These are phyloP conservation scores for Rutstroemia sp. DNA, from an alignment of 2,329 filamentous ascomycete genomes.

Conservation along the genomic window DNA sequence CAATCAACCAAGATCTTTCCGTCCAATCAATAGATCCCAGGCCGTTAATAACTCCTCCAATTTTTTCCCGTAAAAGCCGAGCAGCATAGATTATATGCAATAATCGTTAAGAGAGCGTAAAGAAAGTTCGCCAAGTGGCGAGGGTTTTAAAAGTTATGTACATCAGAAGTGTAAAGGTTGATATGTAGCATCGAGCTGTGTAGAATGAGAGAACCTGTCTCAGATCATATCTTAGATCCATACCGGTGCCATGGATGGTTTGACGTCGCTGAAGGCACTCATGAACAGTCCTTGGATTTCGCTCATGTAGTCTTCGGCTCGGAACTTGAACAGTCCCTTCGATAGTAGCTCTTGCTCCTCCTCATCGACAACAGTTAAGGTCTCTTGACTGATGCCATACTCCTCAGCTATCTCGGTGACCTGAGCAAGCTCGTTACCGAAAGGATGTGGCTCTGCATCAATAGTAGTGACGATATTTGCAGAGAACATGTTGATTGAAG, in stretches of 20 bases:
- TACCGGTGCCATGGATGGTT: slow-evolving; percentile 18
- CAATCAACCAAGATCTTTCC: slow-evolving; percentile 2
- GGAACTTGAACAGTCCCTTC: slow-evolving; percentile 65
- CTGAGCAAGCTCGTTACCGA: slow-evolving; percentile 83
- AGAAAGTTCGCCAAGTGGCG: slow-evolving; percentile 7
- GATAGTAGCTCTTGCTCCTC: slow-evolving; percentile 64
- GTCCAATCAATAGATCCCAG: neutral
- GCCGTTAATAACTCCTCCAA: slow-evolving; percentile 6
- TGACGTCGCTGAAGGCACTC: slow-evolving; percentile 22
- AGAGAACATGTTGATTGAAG: slow-evolving; percentile 35
- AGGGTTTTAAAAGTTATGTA: slow-evolving; percentile 2
- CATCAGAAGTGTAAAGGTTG: neutral
- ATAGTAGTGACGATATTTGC: slow-evolving; percentile 20
- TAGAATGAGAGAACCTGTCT: slow-evolving; percentile 17
- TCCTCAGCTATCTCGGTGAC: slow-evolving; percentile 92
- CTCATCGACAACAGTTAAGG: slow-evolving; percentile 56
- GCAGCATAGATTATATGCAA: slow-evolving; percentile 5
- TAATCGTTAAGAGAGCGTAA: slow-evolving; percentile 7
- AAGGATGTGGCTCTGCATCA: slow-evolving; percentile 56
- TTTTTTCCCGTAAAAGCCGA: neutral
- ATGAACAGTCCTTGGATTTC: slow-evolving; percentile 62
- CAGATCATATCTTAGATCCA: slow-evolving; percentile 24
- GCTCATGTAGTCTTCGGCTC: slow-evolving; percentile 73
- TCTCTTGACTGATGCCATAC: slow-evolving; percentile 54
- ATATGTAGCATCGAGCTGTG: neutral